A percentile compares a stretch with the other conserved stretches of the same genome.
Evolutionary conservation across 75 land plant species (phyloP).

Genomic region (Picea glauca): DNA sequence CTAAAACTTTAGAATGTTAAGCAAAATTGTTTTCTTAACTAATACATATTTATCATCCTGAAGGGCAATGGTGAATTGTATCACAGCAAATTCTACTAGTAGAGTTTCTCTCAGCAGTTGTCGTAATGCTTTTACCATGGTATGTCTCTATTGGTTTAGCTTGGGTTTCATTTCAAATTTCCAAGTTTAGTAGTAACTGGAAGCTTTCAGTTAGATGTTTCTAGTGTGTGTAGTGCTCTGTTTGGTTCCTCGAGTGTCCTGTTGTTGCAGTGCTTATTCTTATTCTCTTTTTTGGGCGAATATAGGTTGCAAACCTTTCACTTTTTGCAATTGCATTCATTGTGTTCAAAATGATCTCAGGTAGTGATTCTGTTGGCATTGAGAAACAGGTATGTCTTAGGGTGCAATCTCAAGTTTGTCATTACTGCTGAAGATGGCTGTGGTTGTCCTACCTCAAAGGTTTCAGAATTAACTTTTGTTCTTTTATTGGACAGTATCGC

Average conservation of each 20-base stretch:
- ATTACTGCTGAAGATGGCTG: not conserved
- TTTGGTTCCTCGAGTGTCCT: not conserved
- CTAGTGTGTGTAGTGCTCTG: not conserved
- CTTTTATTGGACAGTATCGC: conserved; percentile 58
- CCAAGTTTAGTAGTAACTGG: not conserved
- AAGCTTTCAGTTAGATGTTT: not conserved
- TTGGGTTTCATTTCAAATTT: conserved; percentile 5
- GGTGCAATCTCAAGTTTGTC: not conserved
- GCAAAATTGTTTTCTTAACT: not conserved
- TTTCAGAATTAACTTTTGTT: conserved; percentile 9
- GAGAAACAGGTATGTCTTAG: conserved; percentile 62
- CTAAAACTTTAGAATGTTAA: not conserved
- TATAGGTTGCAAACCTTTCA: conserved; percentile 87
- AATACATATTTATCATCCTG: conserved; percentile 8
- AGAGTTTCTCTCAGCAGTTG: conserved; percentile 89
- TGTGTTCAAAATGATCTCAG: conserved; percentile 45
- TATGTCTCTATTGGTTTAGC: conserved; percentile 15
- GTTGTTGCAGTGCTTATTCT: not conserved
- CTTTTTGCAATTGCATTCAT: conserved; percentile 78
- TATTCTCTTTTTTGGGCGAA: not conserved
- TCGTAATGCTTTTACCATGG: conserved; percentile 98
- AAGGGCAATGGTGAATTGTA: conserved; percentile 97
- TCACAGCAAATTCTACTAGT: conserved; percentile 83
- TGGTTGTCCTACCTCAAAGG: not conserved
- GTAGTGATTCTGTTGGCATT: conserved; percentile 35